Percentiles rank a stretch among this genome's conserved stretches.
Conservation (phyloP, 768 basidiomycete species). For the Termitomyces sp. region DNA sequence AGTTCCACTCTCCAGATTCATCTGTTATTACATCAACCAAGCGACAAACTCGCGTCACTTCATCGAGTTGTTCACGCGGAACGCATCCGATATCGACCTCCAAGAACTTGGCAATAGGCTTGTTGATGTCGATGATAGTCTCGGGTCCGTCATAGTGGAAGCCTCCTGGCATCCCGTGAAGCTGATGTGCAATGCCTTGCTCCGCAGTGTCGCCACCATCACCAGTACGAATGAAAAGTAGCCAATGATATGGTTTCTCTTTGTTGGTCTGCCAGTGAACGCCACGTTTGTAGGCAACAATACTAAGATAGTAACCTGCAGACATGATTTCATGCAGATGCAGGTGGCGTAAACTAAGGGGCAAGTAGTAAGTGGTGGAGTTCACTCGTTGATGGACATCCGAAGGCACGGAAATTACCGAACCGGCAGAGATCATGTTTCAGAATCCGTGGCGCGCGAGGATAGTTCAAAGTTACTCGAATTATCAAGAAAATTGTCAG, state of each 20-base stretch:
- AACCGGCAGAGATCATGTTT: background rate
- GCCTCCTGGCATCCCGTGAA: background rate
- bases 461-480: no score
- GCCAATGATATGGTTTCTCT: slow-evolving; percentile 4
- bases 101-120: background rate
- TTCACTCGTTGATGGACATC: no score
- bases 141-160: background rate
- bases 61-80: background rate
- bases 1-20: background rate
- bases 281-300: background rate
- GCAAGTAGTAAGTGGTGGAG: background rate
- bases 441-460: background rate
- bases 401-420: background rate
- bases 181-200: background rate
- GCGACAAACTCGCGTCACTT: background rate
- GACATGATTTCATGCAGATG: no score
- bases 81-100: background rate
- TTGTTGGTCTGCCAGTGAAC: slow-evolving; percentile 1
- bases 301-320: background rate
- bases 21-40: background rate
- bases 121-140: background rate
- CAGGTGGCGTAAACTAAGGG: background rate
- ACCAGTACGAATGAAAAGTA: background rate
- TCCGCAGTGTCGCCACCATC: background rate
- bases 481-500: no score